These are phyloP conservation scores for Globisporangium acanthophoron DNA, from an alignment of 352 stramenopile genomes.

Conservation along the genomic window DNA sequence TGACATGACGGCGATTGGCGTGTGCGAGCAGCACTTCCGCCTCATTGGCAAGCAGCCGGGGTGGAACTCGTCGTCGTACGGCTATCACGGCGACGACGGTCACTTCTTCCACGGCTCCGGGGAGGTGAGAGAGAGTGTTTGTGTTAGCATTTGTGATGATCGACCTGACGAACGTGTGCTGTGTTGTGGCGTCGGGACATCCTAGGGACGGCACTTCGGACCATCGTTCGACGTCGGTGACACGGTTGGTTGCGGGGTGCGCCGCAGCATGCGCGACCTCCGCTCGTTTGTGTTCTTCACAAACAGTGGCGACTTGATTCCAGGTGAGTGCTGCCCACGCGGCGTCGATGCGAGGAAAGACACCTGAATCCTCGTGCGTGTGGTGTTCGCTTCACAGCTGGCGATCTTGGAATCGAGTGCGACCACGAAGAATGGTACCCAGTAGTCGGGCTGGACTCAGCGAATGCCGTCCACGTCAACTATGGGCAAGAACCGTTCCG, in stretches of 20 bases:
- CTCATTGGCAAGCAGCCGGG: constrained; percentile 65
- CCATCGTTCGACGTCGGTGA: constrained; percentile 56
- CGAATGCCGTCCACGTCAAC: constrained; percentile 75
- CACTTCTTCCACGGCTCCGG: constrained; percentile 50
- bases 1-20: constrained; percentile 61
- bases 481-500: constrained; percentile 73
- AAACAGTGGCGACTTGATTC: constrained; percentile 55
- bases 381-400: constrained; percentile 2
- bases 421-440: constrained; percentile 56
- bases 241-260: constrained; percentile 69
- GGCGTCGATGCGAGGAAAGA: no score
- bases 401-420: constrained; percentile 35
- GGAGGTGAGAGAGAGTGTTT: constrained; percentile 24
- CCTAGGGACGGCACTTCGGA: constrained; percentile 51
- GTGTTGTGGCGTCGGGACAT: constrained; percentile 2
- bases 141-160: constrained; percentile 8
- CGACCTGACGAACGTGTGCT: constrained; percentile 5
- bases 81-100: constrained; percentile 79
- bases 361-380: not conserved
- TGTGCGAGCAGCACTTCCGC: constrained; percentile 44
- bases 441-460: constrained; percentile 77
- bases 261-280: constrained; percentile 26
- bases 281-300: constrained; percentile 67
- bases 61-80: constrained; percentile 57
- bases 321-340: constrained; percentile 12